Evolutionary conservation across 306 rosid genomes (phyloP), one percentile per base, ranked within the genome.

Genomic region (Macrotyloma uniflorum): DNA sequence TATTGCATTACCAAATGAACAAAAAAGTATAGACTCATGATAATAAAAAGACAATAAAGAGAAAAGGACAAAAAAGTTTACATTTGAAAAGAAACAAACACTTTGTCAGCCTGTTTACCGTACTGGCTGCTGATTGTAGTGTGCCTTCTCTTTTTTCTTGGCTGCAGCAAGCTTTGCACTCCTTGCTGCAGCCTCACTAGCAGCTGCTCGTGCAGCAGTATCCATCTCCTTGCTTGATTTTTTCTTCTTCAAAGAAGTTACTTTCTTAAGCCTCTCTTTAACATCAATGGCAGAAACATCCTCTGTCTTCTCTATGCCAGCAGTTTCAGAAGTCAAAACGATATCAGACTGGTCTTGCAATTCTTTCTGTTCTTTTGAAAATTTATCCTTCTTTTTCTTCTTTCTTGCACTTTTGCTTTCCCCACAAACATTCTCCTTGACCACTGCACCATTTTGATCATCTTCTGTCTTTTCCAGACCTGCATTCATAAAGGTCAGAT

Each of bases 381-480:
- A 73, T 74, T 85, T 89, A 47, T 89, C 89, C 57, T 89, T 89
- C 89, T 87, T 89, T 53, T 89, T 89, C 93, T 89, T 87, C 88
- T 85, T 89, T 76, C 69, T 89, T 19, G 88, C 84, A 79, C 82
- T 72, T 81, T 85, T 87, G 86, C 85, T 81, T 79, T 87, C 90
- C 50, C 86, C 88, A 4, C 69, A 3, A 26, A 61, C 70, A 86
- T 73, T 88, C 83, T 80, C 82, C 81, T 82, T 89, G 36, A 81
- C 85, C 14, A 35, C 54, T 40, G 64, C 83, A 47, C 83, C 90
- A 70, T 81, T 79, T 47, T 10, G 58, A 49, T 72, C 74, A 67
- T 77, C 83, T 72, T 77, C 85, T 71, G 75, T 84, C 76, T 85
- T 89, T 26, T 42, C 62, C 6, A n/a, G 24, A 54, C 68, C 82